phyloP scores from a whole-genome alignment of 192 early-diverging fungal species.

The Entophlyctis luteolus region DNA sequence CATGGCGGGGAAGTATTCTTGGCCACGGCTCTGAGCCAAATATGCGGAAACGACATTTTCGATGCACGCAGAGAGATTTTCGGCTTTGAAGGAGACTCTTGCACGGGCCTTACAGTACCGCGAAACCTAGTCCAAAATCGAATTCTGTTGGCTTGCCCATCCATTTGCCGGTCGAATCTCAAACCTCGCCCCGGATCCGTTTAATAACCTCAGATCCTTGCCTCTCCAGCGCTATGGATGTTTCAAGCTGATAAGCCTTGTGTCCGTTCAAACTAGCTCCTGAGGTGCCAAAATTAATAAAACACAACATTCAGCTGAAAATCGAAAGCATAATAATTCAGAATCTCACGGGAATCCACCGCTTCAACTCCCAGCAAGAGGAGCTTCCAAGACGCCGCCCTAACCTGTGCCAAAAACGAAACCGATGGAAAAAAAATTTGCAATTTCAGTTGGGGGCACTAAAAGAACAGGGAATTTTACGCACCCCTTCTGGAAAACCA shows the following conservation, averaged over 20 bases:
- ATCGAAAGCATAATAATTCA: too few species aligned
- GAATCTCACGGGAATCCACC: too few species aligned
- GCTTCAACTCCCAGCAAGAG: conserved; percentile 78
- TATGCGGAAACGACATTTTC: conserved; percentile 86
- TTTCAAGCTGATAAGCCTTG: too few species aligned
- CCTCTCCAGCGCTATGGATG: conserved; percentile 65
- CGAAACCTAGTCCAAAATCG: neutral
- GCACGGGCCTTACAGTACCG: conserved; percentile 58
- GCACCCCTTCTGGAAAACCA: conserved; percentile 77
- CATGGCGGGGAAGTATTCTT: conserved; percentile 73
- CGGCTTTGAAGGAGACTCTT: conserved; percentile 26
- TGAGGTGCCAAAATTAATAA: too few species aligned
- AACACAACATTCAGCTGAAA: too few species aligned
- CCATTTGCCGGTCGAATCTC: too few species aligned
- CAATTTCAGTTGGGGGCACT: too few species aligned
- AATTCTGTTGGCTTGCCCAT: too few species aligned
- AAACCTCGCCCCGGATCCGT: conserved; percentile 70
- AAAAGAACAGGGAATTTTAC: too few species aligned
- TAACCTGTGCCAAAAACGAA: conserved; percentile 30
- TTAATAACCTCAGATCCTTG: conserved; percentile 61
- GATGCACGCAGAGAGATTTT: conserved; percentile 9
- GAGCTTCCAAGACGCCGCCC: conserved; percentile 78
- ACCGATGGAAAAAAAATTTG: too few species aligned
- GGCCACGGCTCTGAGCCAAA: conserved; percentile 69
- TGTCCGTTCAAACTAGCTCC: too few species aligned